These are phyloP conservation scores for Vicia sativa DNA, from an alignment of 306 rosid species.

Conservation along the genomic window DNA sequence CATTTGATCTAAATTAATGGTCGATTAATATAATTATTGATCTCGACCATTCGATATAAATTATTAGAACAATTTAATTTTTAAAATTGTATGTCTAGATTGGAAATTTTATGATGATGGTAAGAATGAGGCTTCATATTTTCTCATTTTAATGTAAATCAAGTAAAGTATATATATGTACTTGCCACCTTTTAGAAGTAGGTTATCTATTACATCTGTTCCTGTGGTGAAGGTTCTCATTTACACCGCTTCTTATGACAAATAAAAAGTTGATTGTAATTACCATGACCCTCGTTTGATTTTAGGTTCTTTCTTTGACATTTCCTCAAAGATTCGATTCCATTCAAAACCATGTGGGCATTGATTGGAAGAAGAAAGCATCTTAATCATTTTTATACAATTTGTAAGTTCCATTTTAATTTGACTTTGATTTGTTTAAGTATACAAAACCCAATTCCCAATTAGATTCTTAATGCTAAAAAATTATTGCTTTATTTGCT, in stretches of 20 bases:
- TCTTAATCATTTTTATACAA: not conserved
- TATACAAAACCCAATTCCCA: conserved; percentile 38
- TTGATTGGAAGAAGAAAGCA: conserved; percentile 22
- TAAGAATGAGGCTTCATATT: too few relatives aligned
- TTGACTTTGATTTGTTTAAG: conserved; percentile 37
- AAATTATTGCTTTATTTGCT: conserved; percentile 30
- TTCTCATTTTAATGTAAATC: not conserved
- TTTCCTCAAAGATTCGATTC: conserved; percentile 48
- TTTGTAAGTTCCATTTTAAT: conserved; percentile 33
- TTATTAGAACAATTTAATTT: too few relatives aligned
- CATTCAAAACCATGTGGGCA: conserved; percentile 32
- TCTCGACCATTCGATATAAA: too few relatives aligned
- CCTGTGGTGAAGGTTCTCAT: conserved; percentile 37
- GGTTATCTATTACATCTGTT: conserved; percentile 33
- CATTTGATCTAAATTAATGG: not conserved
- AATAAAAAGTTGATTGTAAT: not conserved
- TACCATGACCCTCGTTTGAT: conserved; percentile 30
- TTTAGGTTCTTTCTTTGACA: conserved; percentile 40
- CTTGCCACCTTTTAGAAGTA: conserved; percentile 33
- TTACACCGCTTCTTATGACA: conserved; percentile 31
- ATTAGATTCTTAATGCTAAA: conserved; percentile 29
- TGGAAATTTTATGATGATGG: not conserved
- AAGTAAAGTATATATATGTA: conserved; percentile 15
- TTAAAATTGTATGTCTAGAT: conserved; percentile 5
- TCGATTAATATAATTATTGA: too few relatives aligned